phyloP scores from a whole-genome alignment of 768 basidiomycete species.

The Termitomyces sp. region DNA sequence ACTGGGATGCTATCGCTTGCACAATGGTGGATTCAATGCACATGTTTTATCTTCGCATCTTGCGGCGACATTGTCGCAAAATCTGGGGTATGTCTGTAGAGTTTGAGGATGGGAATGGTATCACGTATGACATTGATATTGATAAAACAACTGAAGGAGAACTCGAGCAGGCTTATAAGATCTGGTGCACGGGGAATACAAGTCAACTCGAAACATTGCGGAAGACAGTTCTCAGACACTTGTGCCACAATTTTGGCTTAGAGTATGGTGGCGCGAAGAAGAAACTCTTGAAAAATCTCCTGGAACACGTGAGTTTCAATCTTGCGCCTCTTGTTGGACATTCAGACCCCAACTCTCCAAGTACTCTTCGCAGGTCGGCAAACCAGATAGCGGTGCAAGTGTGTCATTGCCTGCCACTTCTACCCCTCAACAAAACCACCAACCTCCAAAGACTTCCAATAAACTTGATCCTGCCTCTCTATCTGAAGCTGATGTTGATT shows the following conservation, averaged over 20 bases:
- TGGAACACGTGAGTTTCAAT: neutral
- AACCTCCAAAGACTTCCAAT: neutral
- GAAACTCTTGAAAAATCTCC: neutral
- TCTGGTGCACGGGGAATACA: neutral
- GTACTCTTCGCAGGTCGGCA: neutral
- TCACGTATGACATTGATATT: neutral
- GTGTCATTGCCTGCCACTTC: neutral
- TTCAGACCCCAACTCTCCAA: neutral
- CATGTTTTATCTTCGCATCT: no score
- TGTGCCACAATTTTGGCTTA: neutral
- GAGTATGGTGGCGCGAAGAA: neutral
- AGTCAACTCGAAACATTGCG: neutral
- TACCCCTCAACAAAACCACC: neutral
- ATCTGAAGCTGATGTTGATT: neutral
- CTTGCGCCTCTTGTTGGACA: neutral
- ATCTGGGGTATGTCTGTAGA: neutral
- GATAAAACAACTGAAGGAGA: neutral
- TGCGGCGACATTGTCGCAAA: neutral
- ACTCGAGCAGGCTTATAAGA: neutral
- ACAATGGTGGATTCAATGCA: neutral
- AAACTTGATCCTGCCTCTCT: neutral
- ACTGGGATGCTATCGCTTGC: slow-evolving; percentile 14
- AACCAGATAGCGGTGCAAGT: neutral
- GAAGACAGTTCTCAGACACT: neutral
- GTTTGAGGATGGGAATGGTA: neutral